Conservation (phyloP, 768 basidiomycete species). For the Mycena latifolia region DNA sequence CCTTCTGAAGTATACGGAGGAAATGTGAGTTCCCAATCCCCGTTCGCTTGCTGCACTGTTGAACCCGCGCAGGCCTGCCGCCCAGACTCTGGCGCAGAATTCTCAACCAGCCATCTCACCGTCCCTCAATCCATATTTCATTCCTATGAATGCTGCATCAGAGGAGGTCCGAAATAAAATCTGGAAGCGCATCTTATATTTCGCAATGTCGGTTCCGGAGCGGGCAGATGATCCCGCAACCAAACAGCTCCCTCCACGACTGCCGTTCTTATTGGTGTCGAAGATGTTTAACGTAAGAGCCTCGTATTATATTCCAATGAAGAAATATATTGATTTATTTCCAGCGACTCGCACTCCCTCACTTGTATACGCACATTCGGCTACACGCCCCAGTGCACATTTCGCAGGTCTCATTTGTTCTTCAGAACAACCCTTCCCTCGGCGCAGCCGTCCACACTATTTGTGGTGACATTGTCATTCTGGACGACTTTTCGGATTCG, state of each 20-base stretch:
- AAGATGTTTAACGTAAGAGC: slow-evolving; percentile 4
- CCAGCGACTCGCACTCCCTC: too few relatives aligned
- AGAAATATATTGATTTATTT: too few relatives aligned
- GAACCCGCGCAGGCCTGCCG: too few relatives aligned
- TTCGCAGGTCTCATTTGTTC: too few relatives aligned
- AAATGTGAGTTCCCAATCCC: too few relatives aligned
- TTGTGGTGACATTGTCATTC: neutral
- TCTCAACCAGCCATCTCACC: neutral
- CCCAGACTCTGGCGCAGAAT: too few relatives aligned
- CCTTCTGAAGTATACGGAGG: too few relatives aligned
- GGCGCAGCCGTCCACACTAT: neutral
- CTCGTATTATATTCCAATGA: too few relatives aligned
- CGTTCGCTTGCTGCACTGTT: too few relatives aligned
- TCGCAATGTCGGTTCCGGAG: slow-evolving; percentile 16
- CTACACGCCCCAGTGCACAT: too few relatives aligned
- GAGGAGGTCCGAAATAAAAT: neutral
- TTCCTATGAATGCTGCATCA: slow-evolving; percentile 3
- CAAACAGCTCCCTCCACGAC: neutral
- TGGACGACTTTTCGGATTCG: neutral
- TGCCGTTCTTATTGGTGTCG: slow-evolving; percentile 7
- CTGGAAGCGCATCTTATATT: slow-evolving; percentile 16
- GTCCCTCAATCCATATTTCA: slow-evolving; percentile 11
- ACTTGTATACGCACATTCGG: too few relatives aligned
- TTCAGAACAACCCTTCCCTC: slow-evolving; percentile 3
- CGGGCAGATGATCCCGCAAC: neutral